These are phyloP conservation scores for Excoecaria agallocha DNA, from an alignment of 345 rosid species.

Conservation along the genomic window DNA sequence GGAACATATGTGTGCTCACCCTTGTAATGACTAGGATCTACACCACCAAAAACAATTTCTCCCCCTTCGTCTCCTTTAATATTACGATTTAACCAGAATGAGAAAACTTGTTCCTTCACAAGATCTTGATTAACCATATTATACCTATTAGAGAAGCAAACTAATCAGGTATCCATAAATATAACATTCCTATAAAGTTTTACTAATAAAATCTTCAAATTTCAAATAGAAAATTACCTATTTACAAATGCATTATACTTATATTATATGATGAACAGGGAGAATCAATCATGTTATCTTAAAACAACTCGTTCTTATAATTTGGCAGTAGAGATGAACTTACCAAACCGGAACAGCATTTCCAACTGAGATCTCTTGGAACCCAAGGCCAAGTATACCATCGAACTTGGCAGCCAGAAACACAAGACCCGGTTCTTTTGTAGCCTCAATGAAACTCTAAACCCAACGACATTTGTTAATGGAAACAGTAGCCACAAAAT, in stretches of 20 bases:
- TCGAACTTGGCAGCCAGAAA: conserved; percentile 36
- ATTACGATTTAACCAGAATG: conserved; percentile 36
- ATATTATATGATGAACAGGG: not conserved
- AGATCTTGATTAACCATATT: conserved; percentile 33
- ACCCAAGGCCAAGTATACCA: conserved; percentile 38
- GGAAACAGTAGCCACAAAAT: not conserved
- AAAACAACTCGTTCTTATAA: not conserved
- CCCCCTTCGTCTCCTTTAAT: conserved; percentile 34
- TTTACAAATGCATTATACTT: not conserved
- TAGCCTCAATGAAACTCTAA: conserved; percentile 34
- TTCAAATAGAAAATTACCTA: not conserved
- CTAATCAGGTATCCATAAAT: not conserved
- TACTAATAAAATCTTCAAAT: not conserved
- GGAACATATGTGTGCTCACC: conserved; percentile 35
- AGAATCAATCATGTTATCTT: not conserved
- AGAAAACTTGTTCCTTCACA: conserved; percentile 25
- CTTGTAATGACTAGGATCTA: conserved; percentile 33
- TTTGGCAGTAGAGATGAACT: not conserved
- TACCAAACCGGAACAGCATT: conserved; percentile 34
- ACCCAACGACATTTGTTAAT: not conserved
- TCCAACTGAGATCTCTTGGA: conserved; percentile 32
- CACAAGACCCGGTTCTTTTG: conserved; percentile 31
- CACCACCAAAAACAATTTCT: conserved; percentile 37
- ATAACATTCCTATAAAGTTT: not conserved
- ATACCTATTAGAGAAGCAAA: conserved; percentile 21